Conservation (phyloP, 345 rosid species). For the Trapa incisa region DNA sequence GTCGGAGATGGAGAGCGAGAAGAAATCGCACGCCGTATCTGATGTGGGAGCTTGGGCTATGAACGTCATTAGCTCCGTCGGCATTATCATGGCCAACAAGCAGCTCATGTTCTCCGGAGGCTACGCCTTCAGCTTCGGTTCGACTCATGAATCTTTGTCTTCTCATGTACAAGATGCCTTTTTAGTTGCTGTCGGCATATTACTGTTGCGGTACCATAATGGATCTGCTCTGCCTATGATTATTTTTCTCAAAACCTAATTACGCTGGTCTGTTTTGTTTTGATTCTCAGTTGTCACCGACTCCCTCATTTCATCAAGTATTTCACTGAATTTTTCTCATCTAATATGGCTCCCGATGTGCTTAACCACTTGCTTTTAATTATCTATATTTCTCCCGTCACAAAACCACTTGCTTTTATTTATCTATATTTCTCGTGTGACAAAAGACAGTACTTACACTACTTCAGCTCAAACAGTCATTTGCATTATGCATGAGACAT, state of each 20-base stretch:
- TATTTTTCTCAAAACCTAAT: background rate
- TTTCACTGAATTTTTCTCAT: background rate
- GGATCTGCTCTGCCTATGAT: background rate
- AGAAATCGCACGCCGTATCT: conserved; percentile 57
- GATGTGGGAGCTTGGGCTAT: conserved; percentile 92
- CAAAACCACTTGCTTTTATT: background rate
- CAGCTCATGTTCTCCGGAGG: conserved; percentile 84
- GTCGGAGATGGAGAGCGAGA: conserved; percentile 39
- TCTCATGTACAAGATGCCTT: too few relatives aligned
- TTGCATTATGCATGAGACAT: background rate
- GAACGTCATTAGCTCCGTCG: conserved; percentile 87
- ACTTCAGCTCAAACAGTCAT: background rate
- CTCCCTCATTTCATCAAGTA: background rate
- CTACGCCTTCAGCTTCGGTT: conserved; percentile 75
- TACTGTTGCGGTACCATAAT: background rate
- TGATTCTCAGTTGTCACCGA: background rate
- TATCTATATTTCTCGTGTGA: background rate
- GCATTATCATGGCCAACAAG: conserved; percentile 94
- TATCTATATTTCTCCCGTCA: too few relatives aligned
- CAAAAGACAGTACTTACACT: background rate
- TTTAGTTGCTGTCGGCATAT: background rate
- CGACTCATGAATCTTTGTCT: background rate
- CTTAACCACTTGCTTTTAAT: too few relatives aligned
- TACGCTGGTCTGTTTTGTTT: background rate
- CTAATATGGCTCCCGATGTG: background rate